phyloP scores from a whole-genome alignment of 768 basidiomycete species.

The Austroboletus festivus region DNA sequence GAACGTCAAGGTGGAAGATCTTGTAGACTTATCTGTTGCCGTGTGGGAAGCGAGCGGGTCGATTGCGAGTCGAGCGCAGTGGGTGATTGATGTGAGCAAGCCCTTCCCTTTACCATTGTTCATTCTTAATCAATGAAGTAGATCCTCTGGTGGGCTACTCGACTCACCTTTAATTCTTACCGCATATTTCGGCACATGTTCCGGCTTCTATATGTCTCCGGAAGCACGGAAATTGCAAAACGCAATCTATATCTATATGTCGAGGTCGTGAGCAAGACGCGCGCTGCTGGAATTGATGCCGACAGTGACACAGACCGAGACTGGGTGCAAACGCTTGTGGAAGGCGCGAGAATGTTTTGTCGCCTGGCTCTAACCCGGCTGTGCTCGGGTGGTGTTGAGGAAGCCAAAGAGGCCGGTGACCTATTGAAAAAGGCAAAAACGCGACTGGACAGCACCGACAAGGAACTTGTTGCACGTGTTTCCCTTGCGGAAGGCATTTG shows the following conservation, averaged over 20 bases:
- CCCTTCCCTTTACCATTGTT: neutral
- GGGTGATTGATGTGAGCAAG: conserved; percentile 75
- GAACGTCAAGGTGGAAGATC: conserved; percentile 77
- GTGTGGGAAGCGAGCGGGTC: conserved; percentile 78
- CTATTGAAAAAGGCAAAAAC: conserved; percentile 60
- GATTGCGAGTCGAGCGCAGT: conserved; percentile 58
- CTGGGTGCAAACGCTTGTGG: conserved; percentile 77
- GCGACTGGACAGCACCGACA: conserved; percentile 47
- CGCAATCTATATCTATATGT: conserved; percentile 79
- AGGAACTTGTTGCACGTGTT: conserved; percentile 55
- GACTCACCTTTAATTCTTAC: conserved; percentile 90
- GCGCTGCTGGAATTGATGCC: conserved; percentile 44
- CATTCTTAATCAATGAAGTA: conserved; percentile 28
- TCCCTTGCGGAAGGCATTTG: conserved; percentile 73
- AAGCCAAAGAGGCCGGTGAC: conserved; percentile 58
- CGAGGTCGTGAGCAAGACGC: conserved; percentile 80
- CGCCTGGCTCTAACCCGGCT: conserved; percentile 40
- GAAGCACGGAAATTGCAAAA: conserved; percentile 60
- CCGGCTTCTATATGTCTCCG: conserved; percentile 61
- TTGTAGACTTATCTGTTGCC: conserved; percentile 75
- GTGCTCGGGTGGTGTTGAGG: conserved; percentile 45
- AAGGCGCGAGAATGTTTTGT: conserved; percentile 77
- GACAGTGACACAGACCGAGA: conserved; percentile 62
- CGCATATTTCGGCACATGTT: conserved; percentile 83
- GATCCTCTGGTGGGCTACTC: conserved; percentile 93